These are phyloP conservation scores for Mycena amicta DNA, from an alignment of 768 basidiomycete genomes.

Conservation along the genomic window DNA sequence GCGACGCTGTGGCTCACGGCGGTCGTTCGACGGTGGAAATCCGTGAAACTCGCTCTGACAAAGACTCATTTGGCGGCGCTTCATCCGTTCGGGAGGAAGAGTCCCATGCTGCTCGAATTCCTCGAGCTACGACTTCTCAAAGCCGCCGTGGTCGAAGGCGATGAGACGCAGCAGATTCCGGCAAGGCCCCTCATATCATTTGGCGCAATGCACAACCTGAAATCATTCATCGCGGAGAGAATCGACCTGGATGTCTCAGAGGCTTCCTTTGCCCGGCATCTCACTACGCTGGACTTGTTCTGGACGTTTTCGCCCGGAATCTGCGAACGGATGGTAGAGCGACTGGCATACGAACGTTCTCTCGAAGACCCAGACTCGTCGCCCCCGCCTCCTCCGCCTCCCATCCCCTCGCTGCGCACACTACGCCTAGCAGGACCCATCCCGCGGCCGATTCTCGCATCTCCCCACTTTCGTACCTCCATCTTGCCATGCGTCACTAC, in stretches of 20 bases:
- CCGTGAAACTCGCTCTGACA: not conserved
- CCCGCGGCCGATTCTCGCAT: not conserved
- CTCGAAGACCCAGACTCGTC: not conserved
- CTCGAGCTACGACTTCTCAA: not conserved
- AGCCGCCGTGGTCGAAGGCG: not conserved
- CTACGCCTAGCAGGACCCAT: not conserved
- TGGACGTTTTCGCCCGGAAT: not conserved
- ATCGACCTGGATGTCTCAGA: not conserved
- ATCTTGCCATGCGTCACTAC: not conserved
- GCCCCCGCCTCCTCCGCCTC: no score
- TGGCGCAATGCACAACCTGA: not conserved
- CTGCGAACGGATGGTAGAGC: not conserved
- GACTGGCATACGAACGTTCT: not conserved
- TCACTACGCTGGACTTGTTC: not conserved
- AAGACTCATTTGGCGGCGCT: not conserved
- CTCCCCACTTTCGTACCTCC: not conserved
- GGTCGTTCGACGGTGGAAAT: not conserved
- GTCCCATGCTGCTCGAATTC: not conserved
- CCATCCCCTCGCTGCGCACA: not conserved
- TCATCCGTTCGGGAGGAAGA: not conserved
- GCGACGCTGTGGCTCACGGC: not conserved
- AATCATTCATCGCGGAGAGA: not conserved
- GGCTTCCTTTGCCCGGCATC: not conserved
- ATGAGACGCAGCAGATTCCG: not conserved
- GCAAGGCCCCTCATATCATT: not conserved